A percentile compares a stretch with the other conserved stretches of the same genome.
Evolutionary conservation across 768 basidiomycete genomes (phyloP).

Genomic region (Amanita rimosa): DNA sequence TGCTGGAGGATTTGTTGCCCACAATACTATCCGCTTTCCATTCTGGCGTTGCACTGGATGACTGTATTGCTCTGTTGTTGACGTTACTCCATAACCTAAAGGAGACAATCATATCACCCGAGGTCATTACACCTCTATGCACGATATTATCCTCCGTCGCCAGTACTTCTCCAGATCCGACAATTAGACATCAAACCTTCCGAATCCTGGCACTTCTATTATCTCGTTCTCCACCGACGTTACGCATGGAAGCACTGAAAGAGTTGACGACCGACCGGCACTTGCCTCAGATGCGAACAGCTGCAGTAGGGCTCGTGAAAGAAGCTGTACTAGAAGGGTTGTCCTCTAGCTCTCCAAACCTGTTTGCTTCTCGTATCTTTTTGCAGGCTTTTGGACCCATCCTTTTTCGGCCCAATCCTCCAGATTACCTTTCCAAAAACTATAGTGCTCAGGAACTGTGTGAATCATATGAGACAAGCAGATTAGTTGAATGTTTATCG

Average conservation of each 20-base stretch:
- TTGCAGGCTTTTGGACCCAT: conserved; percentile 48
- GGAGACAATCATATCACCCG: conserved; percentile 19
- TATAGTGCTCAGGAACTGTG: conserved; percentile 34
- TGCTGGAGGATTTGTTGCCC: conserved; percentile 1
- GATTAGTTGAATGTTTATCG: conserved; percentile 55
- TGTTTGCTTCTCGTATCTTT: conserved; percentile 46
- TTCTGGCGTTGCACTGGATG: conserved; percentile 42
- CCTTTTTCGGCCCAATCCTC: conserved; percentile 46
- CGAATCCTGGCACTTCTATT: conserved; percentile 47
- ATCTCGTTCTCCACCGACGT: conserved; percentile 29
- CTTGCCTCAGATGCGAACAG: conserved; percentile 58
- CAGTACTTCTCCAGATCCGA: conserved; percentile 49
- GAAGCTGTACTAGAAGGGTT: conserved; percentile 50
- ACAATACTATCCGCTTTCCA: conserved; percentile 12
- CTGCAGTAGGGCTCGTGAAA: conserved; percentile 58
- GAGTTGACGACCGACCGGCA: conserved; percentile 38
- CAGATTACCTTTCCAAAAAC: conserved; percentile 30
- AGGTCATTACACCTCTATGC: conserved; percentile 36
- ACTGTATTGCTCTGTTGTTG: conserved; percentile 47
- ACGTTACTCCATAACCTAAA: conserved; percentile 18
- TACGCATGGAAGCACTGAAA: conserved; percentile 43
- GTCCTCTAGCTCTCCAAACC: conserved; percentile 17
- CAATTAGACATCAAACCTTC: conserved; percentile 48
- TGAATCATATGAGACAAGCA: conserved; percentile 43
- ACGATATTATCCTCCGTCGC: conserved; percentile 43